Conservation (phyloP, 495 filamentous ascomycete species). For the Lindgomyces ingoldianus region DNA sequence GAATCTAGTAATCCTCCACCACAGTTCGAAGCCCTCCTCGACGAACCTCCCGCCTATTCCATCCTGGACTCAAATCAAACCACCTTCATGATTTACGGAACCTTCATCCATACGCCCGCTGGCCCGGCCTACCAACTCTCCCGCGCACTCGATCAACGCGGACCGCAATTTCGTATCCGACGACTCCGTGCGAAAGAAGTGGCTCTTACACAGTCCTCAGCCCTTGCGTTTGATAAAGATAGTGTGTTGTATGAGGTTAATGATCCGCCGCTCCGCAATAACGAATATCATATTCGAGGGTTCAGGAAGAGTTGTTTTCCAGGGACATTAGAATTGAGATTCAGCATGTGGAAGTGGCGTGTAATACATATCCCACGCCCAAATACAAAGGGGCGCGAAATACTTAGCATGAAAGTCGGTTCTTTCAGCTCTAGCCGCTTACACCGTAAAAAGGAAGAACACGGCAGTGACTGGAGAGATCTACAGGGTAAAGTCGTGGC, state of each 20-base stretch:
- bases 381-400: conserved; percentile 8
- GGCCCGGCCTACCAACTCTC: conserved; percentile 30
- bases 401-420: conserved; percentile 2
- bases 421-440: not conserved
- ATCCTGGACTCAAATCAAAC: conserved; percentile 10
- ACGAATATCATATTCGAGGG: conserved; percentile 16
- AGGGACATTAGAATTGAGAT: conserved; percentile 19
- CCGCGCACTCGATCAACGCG: conserved; percentile 15
- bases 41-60: conserved; percentile 25
- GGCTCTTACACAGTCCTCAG: not conserved
- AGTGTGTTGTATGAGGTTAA: conserved; percentile 20
- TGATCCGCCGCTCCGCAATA: conserved; percentile 7
- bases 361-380: conserved; percentile 3
- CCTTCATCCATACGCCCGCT: conserved; percentile 28
- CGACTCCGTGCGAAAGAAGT: conserved; percentile 21
- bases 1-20: not conserved
- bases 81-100: conserved; percentile 19
- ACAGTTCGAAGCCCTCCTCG: not conserved
- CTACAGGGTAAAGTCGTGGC: conserved; percentile 10
- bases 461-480: conserved; percentile 23
- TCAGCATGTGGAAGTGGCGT: not conserved
- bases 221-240: conserved; percentile 6
- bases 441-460: conserved; percentile 2
- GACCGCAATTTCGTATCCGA: conserved; percentile 19
- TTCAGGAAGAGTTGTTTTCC: conserved; percentile 12